These are phyloP conservation scores for Penicillium cosmopolitanum DNA, from an alignment of 495 filamentous ascomycete species.

Conservation along the genomic window DNA sequence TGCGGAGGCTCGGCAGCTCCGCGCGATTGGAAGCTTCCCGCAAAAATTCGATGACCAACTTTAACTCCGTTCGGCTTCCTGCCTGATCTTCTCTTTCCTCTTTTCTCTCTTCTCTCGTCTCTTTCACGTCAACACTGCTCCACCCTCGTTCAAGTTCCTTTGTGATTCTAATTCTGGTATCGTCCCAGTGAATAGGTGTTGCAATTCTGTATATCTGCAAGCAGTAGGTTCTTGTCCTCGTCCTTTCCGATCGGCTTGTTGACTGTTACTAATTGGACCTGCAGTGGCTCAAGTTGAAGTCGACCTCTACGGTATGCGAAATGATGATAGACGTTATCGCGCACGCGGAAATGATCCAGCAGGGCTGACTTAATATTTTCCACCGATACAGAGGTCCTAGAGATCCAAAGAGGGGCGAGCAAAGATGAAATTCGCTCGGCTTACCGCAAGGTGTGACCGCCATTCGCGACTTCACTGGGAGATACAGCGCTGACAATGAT, in stretches of 20 bases:
- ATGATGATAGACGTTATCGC: not conserved
- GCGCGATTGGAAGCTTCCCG: constrained; percentile 28
- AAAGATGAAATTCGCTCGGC: constrained; percentile 94
- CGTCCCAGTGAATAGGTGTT: not conserved
- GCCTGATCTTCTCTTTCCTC: not conserved
- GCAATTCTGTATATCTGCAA: not conserved
- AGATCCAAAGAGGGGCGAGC: constrained; percentile 66
- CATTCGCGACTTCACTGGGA: not conserved
- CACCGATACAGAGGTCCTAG: constrained; percentile 67
- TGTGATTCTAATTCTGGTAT: constrained; percentile 5
- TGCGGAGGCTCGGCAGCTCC: constrained; percentile 36
- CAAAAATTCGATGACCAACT: constrained; percentile 25
- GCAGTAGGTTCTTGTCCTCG: constrained; percentile 9
- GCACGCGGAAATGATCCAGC: not conserved
- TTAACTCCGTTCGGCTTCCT: no score
- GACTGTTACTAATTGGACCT: constrained; percentile 22
- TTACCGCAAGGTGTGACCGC: constrained; percentile 79
- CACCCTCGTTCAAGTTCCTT: constrained; percentile 2
- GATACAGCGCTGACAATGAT: constrained; percentile 16
- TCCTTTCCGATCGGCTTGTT: not conserved
- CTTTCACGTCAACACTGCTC: not conserved
- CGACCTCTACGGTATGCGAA: constrained; percentile 52
- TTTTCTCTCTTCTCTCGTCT: constrained; percentile 11
- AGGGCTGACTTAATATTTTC: constrained; percentile 21
- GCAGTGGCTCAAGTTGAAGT: constrained; percentile 43